A percentile compares a stretch with the other conserved stretches of the same genome.
Evolutionary conservation across 208 protist genomes (phyloP).

Genomic region (Trypanosoma lewisi): DNA sequence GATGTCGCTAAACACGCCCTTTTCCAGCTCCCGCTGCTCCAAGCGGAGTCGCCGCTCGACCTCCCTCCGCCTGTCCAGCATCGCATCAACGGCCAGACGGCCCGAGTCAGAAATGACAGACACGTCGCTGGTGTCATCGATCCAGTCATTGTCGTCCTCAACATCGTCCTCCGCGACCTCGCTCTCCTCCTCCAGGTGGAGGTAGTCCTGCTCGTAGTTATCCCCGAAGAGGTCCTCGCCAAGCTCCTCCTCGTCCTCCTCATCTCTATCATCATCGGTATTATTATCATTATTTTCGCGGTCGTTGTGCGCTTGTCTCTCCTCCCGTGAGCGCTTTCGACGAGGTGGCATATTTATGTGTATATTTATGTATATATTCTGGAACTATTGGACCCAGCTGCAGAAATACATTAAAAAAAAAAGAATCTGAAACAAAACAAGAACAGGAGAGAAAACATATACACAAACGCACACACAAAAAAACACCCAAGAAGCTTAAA

Average conservation of each 20-base stretch:
- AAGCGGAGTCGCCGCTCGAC: constrained; percentile 57
- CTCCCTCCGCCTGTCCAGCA: constrained; percentile 69
- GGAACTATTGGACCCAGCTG: background rate
- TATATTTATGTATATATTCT: background rate
- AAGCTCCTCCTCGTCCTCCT: constrained; percentile 43
- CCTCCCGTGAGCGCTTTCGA: constrained; percentile 27
- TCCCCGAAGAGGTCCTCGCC: constrained; percentile 89
- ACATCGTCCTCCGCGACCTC: constrained; percentile 69
- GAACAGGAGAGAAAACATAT: no score
- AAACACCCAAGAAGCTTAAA: no score
- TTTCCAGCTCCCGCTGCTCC: constrained; percentile 66
- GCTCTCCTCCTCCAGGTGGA: constrained; percentile 78
- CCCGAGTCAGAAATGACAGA: constrained; percentile 79
- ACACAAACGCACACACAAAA: no score
- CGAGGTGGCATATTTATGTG: constrained; percentile 16
- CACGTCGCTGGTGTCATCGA: constrained; percentile 69
- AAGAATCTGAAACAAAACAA: no score
- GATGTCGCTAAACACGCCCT: constrained; percentile 88
- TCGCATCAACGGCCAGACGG: constrained; percentile 63
- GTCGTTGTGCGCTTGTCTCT: background rate
- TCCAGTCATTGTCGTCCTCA: constrained; percentile 63
- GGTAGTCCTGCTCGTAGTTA: constrained; percentile 88
- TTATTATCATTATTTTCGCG: background rate
- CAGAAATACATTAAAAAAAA: no score
- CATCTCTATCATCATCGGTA: constrained; percentile 5